Evolutionary conservation across 139 green algal species (phyloP), one percentile per base, ranked within the genome.

Genomic region (Spirogloea muscicola): DNA sequence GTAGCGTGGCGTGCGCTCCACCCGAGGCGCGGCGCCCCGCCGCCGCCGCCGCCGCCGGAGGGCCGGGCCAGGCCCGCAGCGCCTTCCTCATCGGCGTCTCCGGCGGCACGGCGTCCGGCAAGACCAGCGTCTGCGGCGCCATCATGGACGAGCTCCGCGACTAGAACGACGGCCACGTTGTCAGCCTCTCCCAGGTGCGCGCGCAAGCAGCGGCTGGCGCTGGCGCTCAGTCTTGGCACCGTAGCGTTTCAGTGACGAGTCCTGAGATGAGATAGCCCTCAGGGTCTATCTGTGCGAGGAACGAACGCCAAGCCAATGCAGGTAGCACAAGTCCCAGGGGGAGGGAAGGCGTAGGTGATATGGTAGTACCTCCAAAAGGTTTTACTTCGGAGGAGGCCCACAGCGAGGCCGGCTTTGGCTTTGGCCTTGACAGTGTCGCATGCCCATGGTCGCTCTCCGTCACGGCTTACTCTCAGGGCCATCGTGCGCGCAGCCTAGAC

Each of bases 91-190:
- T 93, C 44, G 89, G 89, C 1, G 89, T 93, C 6, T 84, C 89
- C 27, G 89, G 89, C 18, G 90, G 91, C 55, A 94, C 90, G 38
- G 88, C 85, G 31, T 88, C 80, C 2, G 89, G 91, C 33, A 96
- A 96, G 74, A 96, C 91, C 0, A 95, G 89, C 0, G 91, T 98
- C 13, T 97, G 92, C 68, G 86, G 96, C 69, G 63, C 86, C 33
- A 68, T 68, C 59, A 68, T 68, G 59, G 59, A 68, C 29, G 33
- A 68, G 59, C 43, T 68, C 33, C 33, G 7, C 6, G n/a, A 34
- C n/a, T 36, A 68, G 13, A 34, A 43, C 18, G 33, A 33, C 33
- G 59, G 59, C 9, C n/a, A 37, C 9, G 33, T 68, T 41, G 9
- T 68, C 13, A 68, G 59, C 27, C 27, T 68, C 33, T 68, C 59